phyloP scores from a whole-genome alignment of 805 yeast species.

The Zygosaccharomyces bisporus region DNA sequence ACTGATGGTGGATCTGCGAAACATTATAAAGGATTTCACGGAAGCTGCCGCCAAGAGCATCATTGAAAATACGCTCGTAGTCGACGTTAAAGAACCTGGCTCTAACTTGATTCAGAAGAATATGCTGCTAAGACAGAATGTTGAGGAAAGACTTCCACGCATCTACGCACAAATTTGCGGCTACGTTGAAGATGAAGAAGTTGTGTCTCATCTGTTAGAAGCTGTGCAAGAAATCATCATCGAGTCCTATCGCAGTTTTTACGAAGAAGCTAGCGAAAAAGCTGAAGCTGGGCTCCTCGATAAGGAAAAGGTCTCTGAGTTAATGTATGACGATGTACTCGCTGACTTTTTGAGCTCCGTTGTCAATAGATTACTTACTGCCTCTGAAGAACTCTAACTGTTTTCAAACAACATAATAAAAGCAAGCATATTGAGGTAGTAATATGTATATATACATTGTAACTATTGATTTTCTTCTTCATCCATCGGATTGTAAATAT shows the following conservation, averaged over 20 bases:
- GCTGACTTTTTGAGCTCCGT: conserved; percentile 45
- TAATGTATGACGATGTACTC: conserved; percentile 65
- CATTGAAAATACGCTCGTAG: conserved; percentile 42
- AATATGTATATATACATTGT: background rate
- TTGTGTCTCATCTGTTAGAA: conserved; percentile 52
- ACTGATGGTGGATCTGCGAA: conserved; percentile 67
- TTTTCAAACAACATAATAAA: no score
- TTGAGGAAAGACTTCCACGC: conserved; percentile 55
- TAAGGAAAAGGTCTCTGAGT: conserved; percentile 40
- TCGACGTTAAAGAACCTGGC: conserved; percentile 28
- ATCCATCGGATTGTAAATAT: conserved; percentile 79
- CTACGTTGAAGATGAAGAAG: conserved; percentile 55
- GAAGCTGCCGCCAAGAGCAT: conserved; percentile 50
- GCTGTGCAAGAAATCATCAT: conserved; percentile 61
- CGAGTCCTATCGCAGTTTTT: conserved; percentile 54
- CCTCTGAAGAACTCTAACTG: conserved; percentile 3
- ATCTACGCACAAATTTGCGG: conserved; percentile 47
- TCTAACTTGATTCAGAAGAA: conserved; percentile 28
- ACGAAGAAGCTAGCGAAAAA: conserved; percentile 34
- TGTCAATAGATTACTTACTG: conserved; percentile 17
- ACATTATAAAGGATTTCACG: conserved; percentile 65
- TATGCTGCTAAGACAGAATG: conserved; percentile 44
- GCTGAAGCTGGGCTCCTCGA: conserved; percentile 23
- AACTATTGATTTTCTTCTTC: conserved; percentile 49
- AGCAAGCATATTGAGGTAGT: no score